Base-by-base conservation (phyloP, 495 filamentous ascomycete species). In the Penicillium antarcticum region DNA sequence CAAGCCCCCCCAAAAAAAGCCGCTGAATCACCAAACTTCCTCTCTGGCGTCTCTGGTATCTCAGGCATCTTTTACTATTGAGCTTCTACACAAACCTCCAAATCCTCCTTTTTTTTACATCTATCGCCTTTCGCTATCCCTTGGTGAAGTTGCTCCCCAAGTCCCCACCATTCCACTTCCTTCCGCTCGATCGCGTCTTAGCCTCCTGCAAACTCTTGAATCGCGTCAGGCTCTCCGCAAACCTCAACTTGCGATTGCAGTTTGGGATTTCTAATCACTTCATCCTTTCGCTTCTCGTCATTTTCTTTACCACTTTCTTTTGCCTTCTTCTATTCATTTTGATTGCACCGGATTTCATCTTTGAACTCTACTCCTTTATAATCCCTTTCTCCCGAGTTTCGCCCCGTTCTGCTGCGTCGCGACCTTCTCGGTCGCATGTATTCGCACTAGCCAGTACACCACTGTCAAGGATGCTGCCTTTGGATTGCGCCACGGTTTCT, bases 381-480 rank as follows among this genome's bases (percentile, higher is more conserved):
- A 40, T 34, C 32, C 24, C 36, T 31, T 37, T 34, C 36, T 51
- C 33, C 42, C 32, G 24, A 18, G 44, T 38, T 45, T 18, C 31
- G 23, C 32, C 34, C 39, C 32, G 35, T 41, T 33, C 48, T 37
- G 39, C 49, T 23, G 49, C 39, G 57, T 52, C 63, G 61, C 63
- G 60, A 44, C 21, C 38, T 59, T 45, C 46, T 53, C 57, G 65
- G 57, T 52, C 52, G 45, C 46, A 55, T 61, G 58, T 48, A 53
- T 42, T 51, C 57, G 57, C 55, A 53, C 42, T 61, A 49, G 52
- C 41, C 41, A 51, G 47, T 48, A 54, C 33, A 52, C 54, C 37
- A 46, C 47, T 32, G 51, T 67, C 66, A 69, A 76, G 70, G 67
- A 76, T 76, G 72, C 69, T 73, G 70, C 58, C 61, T 60, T 57